phyloP scores from a whole-genome alignment of 1,284 basidiomycete genomes.

The Moesziomyces globuligerus region DNA sequence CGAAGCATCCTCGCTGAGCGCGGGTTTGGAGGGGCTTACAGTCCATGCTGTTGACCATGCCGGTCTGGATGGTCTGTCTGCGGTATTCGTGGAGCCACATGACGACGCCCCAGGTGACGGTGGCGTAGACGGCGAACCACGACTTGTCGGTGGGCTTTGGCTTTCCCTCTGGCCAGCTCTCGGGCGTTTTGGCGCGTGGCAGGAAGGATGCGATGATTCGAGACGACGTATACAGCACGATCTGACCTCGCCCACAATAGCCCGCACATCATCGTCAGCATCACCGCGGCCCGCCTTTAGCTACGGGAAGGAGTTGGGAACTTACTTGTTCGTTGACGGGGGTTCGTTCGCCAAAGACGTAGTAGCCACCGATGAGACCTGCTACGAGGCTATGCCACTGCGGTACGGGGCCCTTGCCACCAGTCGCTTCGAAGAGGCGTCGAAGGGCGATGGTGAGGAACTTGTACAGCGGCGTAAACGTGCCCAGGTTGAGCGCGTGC shows the following conservation, averaged over 20 bases:
- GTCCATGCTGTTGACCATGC: constrained; percentile 76
- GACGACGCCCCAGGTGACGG: constrained; percentile 91
- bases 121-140: constrained; percentile 88
- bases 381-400: constrained; percentile 85
- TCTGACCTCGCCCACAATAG: constrained; percentile 71
- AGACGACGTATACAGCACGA: constrained; percentile 80
- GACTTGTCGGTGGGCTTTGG: constrained; percentile 71
- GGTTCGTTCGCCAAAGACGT: constrained; percentile 91
- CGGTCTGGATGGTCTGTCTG: constrained; percentile 88
- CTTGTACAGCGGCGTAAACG: constrained; percentile 96
- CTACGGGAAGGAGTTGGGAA: constrained; percentile 22
- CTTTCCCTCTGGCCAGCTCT: constrained; percentile 56
- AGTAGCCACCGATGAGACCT: constrained; percentile 88
- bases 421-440: constrained; percentile 72
- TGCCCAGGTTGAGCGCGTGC: constrained; percentile 87
- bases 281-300: too few relatives aligned
- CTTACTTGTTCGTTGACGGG: constrained; percentile 97
- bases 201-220: constrained; percentile 62
- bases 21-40: constrained; percentile 45
- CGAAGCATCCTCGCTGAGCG: too few relatives aligned
- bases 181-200: constrained; percentile 57
- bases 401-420: constrained; percentile 78
- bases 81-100: constrained; percentile 94
- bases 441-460: constrained; percentile 81
- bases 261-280: too few relatives aligned